phyloP scores from a whole-genome alignment of 495 filamentous ascomycete species.

The Astrothelium macrocarpum region DNA sequence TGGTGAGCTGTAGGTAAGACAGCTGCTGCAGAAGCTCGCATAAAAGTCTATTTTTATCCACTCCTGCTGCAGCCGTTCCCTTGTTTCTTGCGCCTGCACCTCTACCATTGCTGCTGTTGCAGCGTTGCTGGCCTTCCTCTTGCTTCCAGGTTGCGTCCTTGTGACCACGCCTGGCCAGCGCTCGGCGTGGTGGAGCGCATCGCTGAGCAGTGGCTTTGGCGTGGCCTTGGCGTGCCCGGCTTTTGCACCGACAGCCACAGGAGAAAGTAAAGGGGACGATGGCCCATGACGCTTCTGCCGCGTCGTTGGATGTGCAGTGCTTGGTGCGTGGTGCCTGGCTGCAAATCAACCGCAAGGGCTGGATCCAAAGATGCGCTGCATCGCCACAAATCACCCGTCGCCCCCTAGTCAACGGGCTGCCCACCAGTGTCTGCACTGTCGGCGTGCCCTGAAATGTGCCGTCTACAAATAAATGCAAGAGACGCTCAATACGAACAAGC shows the following conservation, averaged over 20 bases:
- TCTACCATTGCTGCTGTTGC: conserved; percentile 5
- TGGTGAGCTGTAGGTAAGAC: conserved; percentile 3
- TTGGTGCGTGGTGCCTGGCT: background rate
- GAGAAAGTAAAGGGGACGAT: background rate
- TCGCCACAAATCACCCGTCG: background rate
- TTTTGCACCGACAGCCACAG: background rate
- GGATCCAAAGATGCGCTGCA: background rate
- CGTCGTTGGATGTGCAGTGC: background rate
- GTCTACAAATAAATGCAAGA: no score
- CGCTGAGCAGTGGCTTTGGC: background rate
- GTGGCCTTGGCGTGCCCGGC: background rate
- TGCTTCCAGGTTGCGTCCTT: background rate
- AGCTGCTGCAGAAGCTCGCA: conserved; percentile 6
- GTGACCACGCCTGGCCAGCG: background rate
- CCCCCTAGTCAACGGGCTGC: background rate
- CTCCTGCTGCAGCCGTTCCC: background rate
- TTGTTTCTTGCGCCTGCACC: background rate
- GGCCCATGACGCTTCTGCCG: background rate
- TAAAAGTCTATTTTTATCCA: background rate
- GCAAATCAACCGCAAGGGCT: background rate
- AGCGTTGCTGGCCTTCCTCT: background rate
- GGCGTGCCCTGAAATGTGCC: no score
- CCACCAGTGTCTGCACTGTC: no score
- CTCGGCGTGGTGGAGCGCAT: background rate
- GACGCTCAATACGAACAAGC: no score